Base-by-base conservation (phyloP, 1,284 basidiomycete genomes). In the Sanguinoderma infundibulare region DNA sequence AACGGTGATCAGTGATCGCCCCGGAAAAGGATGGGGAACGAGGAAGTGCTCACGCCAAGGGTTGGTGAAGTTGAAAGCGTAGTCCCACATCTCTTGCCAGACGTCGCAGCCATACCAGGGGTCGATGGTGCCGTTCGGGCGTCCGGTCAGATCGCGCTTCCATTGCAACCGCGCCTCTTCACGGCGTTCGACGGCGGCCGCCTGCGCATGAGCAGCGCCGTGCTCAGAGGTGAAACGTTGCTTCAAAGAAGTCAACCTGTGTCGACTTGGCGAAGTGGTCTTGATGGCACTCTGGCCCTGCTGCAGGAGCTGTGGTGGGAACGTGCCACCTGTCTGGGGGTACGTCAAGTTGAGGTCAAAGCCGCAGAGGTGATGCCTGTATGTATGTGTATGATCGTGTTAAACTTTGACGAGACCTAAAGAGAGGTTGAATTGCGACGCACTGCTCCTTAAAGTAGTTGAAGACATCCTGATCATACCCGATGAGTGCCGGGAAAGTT, bases 401-500 rank as follows among this genome's bases (percentile, higher is more conserved):
- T 42, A 26, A 36, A 22, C 17, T 2, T 20, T 6, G 1, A 34
- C 26, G 30, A 54, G 50, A n/a, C 7, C 8, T 24, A 55, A 28
- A 9, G 44, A 2, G 32, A 5, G n/a, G 44, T 53, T 32, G 12
- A 12, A 7, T 1, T 15, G 12, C 15, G 17, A 59, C 84, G 60
- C 72, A 87, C 86, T 85, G 87, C 66, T 83, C 77, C 66, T 81
- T 80, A 72, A 91, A 90, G 69, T 89, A 88, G 56, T 85, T 77
- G 69, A 83, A 85, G 3, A 89, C 86, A 10, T 83, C 81, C 40
- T 77, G 73, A 64, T 91, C 85, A 65, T 89, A 91, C 36, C 83
- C 84, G 50, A 91, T 89, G 34, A 91, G 72, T 70, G 89, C 87
- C 1, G 89, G 89, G 66, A 84, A 88, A 4, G 89, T 90, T 72